These are phyloP conservation scores for Piromyces finnis DNA, from an alignment of 192 early-diverging fungal genomes.

Conservation along the genomic window DNA sequence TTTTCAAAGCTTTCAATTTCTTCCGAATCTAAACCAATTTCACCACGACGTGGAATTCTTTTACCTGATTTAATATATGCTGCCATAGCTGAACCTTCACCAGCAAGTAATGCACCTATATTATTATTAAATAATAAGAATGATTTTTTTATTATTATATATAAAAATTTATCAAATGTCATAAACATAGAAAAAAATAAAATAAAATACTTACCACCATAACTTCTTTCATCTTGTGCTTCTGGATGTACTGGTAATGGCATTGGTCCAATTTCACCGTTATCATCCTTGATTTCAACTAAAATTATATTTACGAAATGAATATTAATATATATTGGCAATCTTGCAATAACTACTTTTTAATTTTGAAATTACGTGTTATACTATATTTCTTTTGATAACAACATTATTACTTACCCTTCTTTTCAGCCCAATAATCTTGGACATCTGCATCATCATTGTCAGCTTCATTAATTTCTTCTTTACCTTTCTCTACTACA, in stretches of 20 bases:
- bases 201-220: background rate
- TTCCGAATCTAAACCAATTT: slow-evolving; percentile 74
- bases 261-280: background rate
- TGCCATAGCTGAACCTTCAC: slow-evolving; percentile 82
- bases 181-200: too few species aligned
- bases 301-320: background rate
- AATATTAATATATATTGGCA: too few species aligned
- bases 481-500: background rate
- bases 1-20: slow-evolving; percentile 71
- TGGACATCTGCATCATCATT: background rate
- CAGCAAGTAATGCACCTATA: slow-evolving; percentile 50
- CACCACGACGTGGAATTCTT: slow-evolving; percentile 91
- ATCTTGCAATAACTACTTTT: too few species aligned
- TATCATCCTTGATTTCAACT: background rate
- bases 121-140: too few species aligned
- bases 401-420: background rate
- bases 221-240: background rate
- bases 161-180: too few species aligned
- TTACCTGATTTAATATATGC: slow-evolving; percentile 79
- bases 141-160: too few species aligned
- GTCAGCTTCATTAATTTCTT: background rate
- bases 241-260: background rate
- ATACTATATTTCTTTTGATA: too few species aligned
- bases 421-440: background rate
- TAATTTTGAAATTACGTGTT: too few species aligned